Evolutionary conservation across 1,284 basidiomycete species (phyloP), one percentile per base, ranked within the genome.

Genomic region (Ceratobasidium sp.): DNA sequence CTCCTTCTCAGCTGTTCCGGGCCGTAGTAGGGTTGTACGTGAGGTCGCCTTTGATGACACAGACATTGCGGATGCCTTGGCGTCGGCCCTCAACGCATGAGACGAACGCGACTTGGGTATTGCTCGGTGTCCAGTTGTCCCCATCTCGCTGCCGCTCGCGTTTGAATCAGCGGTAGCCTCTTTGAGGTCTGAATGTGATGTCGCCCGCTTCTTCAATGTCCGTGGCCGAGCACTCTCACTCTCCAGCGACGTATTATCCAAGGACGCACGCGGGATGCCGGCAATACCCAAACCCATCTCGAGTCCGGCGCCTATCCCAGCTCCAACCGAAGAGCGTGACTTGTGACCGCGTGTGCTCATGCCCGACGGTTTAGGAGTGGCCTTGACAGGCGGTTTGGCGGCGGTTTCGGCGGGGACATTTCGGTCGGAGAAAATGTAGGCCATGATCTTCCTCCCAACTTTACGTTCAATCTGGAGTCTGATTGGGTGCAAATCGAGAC

Each of bases 391-490:
- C 59, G 41, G 59, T 47, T 71, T 71, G 66, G 73, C 26, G 74
- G 76, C 74, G 80, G 76, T 41, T 78, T 74, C 74, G 76, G 77
- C 69, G 82, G 76, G 62, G 76, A 74, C 66, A 75, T 73, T 63
- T 81, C 77, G 59, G 89, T 70, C 73, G 50, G 61, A 79, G 78
- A 88, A 98, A 55, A 98, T 84, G 80, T 98, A 98, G 79, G 95
- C 92, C 87, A 95, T 90, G 76, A 98, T 91, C 74, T 90, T 87
- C 28, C 87, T 86, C 3, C 95, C 96, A 32, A 98, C 87, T 75
- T 86, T 86, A 50, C 93, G 89, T 81, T 97, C 95, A 61, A 98
- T 86, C 78, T 96, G 94, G 18, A 98, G 85, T 58, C 92, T 89
- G 77, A 98, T 87, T 0, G 96, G 96, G 80, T 98, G 94, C 66